These are phyloP conservation scores for Articulospora tetracladia DNA, from an alignment of 495 filamentous ascomycete genomes.

Conservation along the genomic window DNA sequence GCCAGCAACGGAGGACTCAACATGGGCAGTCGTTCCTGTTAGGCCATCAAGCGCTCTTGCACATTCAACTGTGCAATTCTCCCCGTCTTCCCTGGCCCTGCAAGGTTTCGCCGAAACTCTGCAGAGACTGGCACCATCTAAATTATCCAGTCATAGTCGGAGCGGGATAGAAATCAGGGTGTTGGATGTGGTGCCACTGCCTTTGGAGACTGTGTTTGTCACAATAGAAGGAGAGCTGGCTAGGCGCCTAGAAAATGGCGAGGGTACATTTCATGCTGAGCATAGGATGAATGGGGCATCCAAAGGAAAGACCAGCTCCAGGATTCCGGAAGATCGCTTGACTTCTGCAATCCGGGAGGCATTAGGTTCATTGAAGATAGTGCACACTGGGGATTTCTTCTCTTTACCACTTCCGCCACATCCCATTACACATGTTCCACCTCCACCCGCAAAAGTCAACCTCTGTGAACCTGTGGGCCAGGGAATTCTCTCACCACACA, in stretches of 20 bases:
- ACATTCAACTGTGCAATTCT: constrained; percentile 76
- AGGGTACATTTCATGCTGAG: constrained; percentile 51
- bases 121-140: constrained; percentile 56
- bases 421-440: constrained; percentile 79
- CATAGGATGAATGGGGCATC: constrained; percentile 26
- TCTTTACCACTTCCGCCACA: constrained; percentile 81
- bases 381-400: constrained; percentile 81
- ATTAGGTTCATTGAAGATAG: constrained; percentile 62
- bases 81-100: constrained; percentile 72
- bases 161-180: constrained; percentile 75
- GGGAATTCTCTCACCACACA: constrained; percentile 67
- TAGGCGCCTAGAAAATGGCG: constrained; percentile 49
- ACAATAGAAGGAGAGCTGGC: constrained; percentile 74
- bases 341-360: constrained; percentile 76
- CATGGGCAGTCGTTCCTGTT: constrained; percentile 86
- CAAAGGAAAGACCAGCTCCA: constrained; percentile 15
- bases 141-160: constrained; percentile 53
- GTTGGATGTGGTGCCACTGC: constrained; percentile 73
- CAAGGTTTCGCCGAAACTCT: constrained; percentile 68
- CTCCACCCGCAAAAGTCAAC: constrained; percentile 77
- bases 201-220: constrained; percentile 80
- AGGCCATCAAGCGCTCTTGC: constrained; percentile 53
- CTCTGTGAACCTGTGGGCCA: constrained; percentile 78
- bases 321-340: constrained; percentile 60
- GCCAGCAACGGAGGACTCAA: constrained; percentile 55